Percentiles rank a stretch among this genome's conserved stretches.
Conservation (phyloP, 2,329 filamentous ascomycete species). For the Epichloe baconii region DNA sequence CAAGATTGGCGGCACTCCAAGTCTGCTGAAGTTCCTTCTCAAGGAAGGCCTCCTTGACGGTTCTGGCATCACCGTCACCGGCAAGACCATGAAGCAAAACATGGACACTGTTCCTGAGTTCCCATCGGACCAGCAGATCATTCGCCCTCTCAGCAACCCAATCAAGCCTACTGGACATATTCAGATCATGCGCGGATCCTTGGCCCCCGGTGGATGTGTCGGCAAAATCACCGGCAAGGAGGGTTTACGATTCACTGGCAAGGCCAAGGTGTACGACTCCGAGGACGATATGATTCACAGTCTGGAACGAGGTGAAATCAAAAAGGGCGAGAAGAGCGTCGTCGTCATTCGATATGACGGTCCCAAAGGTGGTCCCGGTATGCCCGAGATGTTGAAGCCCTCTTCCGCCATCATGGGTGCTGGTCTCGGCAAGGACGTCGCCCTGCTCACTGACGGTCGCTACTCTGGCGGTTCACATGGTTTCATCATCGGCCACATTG, state of each 20-base stretch:
- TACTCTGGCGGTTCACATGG: conserved; percentile 76
- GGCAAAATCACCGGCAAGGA: conserved; percentile 95
- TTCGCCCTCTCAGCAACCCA: conserved; percentile 66
- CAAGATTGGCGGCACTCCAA: conserved; percentile 76
- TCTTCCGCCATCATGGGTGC: conserved; percentile 86
- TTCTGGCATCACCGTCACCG: conserved; percentile 69
- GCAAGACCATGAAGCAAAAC: conserved; percentile 81
- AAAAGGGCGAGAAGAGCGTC: conserved; percentile 77
- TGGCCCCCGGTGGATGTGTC: conserved; percentile 76
- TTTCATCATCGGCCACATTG: conserved; percentile 78
- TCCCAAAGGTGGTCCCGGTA: conserved; percentile 83
- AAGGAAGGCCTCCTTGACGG: conserved; percentile 74
- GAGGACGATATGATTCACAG: conserved; percentile 70
- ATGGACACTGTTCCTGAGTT: conserved; percentile 62
- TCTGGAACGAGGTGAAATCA: conserved; percentile 64
- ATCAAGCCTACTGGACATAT: conserved; percentile 83
- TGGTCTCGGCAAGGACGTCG: conserved; percentile 62
- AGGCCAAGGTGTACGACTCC: conserved; percentile 71
- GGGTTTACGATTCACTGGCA: conserved; percentile 69
- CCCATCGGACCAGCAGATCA: conserved; percentile 66
- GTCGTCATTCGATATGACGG: conserved; percentile 88
- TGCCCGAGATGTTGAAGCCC: conserved; percentile 94
- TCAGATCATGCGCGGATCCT: conserved; percentile 73
- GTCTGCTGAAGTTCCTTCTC: conserved; percentile 76
- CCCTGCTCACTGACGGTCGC: conserved; percentile 60